Evolutionary conservation across 2,329 filamentous ascomycete species (phyloP), one percentile per base, ranked within the genome.

Genomic region (Corniculantispora saksenae): DNA sequence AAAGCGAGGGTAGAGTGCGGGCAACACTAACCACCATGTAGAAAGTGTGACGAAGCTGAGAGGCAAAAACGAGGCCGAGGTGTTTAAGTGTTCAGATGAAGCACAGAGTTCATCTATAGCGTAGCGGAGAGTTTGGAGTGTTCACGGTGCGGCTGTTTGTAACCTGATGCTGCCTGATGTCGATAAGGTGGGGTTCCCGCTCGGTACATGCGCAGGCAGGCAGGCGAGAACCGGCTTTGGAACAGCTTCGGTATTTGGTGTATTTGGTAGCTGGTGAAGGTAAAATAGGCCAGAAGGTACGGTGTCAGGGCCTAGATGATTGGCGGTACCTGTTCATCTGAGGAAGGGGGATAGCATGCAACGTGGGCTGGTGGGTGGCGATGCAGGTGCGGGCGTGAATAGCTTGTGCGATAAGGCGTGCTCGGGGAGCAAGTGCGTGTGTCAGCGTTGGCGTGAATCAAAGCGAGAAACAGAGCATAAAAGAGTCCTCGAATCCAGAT

Each of bases 1-100:
- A 23, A 66, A 29, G 62, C 67, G 40, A 51, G 48, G 23, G 40
- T 40, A 48, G 43, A 27, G 40, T 65, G 60, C 56, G 43, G 63
- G 35, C 29, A 61, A 56, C 50, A 68, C 69, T 69, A 43, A 69
- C 68, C 67, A 70, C 66, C 67, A 70, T 69, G 65, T 68, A 70
- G 67, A 67, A 63, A 25, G 57, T n/a, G 50, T 32, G 40, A 47
- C 1, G 48, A 47, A 25, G 38, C 12, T 43, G 43, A 55, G 51
- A 10, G 15, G 25, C n/a, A 21, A 23, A 48, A 27, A 38, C 13
- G 47, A 13, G 17, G 17, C 13, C 15, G 17, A n/a, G 27, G 17
- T 7, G 10, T 23, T 65, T 29, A 29, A n/a, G 19, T 62, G n/a
- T 29, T 29, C 12, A 35, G 47, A 32, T 23, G 29, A 58, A 60